Base-by-base conservation (phyloP, 139 green algal species). In the Closterium sp. region DNA sequence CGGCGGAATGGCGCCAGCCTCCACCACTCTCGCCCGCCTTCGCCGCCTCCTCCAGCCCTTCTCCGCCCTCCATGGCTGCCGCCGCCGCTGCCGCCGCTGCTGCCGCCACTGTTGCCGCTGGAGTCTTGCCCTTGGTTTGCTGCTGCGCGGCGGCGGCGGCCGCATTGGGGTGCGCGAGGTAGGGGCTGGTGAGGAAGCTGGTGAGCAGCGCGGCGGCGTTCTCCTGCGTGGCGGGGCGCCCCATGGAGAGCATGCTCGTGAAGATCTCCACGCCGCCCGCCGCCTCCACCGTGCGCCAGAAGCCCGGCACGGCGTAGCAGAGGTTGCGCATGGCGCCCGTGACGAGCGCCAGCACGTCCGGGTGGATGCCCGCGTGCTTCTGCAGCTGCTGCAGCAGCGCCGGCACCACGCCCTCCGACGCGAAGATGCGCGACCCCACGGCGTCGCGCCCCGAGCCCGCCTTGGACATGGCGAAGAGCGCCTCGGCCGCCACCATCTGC, bases 321-420 rank as follows among this genome's bases (percentile, higher is more conserved):
- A 93, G 85, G 90, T 93, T 93, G 29, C 90, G 50, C 90, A 93
- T 50, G 30, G 90, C 42, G 84, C 90, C 90, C 30, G 90, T 93
- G 79, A 93, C 85, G 17, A 93, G 90, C 84, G 31, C 90, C 31
- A 90, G 29, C 29, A 93, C 85, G 31, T 90, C 85, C 85, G 79
- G 79, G 62, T 91, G 24, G 22, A 90, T 30, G 31, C 42, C 85
- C 90, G 31, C 85, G 30, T 73, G 29, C 62, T 31, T 31, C 90
- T 93, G 85, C 86, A 93, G 85, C 90, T 93, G 90, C 85, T 93
- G 85, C 86, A 93, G 85, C 85, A 93, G 87, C 87, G 90, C 90
- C 27, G 90, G 85, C 86, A 93, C 90, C 84, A 93, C 90, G 28
- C 90, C 90, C 87, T 93, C 90, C 32, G 90, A 91, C 21, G 90